Evolutionary conservation across 495 filamentous ascomycete species (phyloP).

Genomic region (Pyrenopolyporus hunteri): DNA sequence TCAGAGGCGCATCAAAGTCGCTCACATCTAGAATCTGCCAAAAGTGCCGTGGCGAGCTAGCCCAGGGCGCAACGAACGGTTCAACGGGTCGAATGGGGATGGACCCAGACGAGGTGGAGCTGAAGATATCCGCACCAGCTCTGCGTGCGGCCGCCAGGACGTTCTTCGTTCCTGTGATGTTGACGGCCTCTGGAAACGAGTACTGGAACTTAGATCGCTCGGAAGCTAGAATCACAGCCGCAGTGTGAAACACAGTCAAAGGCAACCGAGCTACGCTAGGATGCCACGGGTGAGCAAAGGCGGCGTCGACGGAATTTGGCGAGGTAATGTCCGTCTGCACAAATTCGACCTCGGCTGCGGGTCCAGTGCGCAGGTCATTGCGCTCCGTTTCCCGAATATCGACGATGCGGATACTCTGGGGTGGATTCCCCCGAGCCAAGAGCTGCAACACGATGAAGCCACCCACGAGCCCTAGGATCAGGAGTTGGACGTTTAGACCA

Average conservation of each 20-base stretch:
- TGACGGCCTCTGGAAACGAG: constrained; percentile 52
- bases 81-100: constrained; percentile 54
- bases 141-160: constrained; percentile 58
- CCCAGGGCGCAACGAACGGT: constrained; percentile 60
- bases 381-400: constrained; percentile 48
- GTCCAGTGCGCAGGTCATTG: constrained; percentile 44
- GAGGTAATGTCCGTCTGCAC: constrained; percentile 52
- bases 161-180: constrained; percentile 65
- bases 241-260: constrained; percentile 54
- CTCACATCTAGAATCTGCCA: constrained; percentile 55
- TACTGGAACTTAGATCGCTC: constrained; percentile 48
- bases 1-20: constrained; percentile 52
- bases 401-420: constrained; percentile 49
- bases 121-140: constrained; percentile 58
- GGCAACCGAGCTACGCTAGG: constrained; percentile 41
- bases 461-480: constrained; percentile 47
- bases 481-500: constrained; percentile 20
- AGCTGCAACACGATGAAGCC: constrained; percentile 54
- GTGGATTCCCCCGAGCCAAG: constrained; percentile 49
- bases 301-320: constrained; percentile 38
- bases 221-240: constrained; percentile 52
- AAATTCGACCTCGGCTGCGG: constrained; percentile 45
- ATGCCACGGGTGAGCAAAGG: constrained; percentile 49
- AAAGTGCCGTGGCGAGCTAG: constrained; percentile 44
- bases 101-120: constrained; percentile 65